These are phyloP conservation scores for Jatropha curcas DNA, from an alignment of 345 rosid species.

Conservation along the genomic window DNA sequence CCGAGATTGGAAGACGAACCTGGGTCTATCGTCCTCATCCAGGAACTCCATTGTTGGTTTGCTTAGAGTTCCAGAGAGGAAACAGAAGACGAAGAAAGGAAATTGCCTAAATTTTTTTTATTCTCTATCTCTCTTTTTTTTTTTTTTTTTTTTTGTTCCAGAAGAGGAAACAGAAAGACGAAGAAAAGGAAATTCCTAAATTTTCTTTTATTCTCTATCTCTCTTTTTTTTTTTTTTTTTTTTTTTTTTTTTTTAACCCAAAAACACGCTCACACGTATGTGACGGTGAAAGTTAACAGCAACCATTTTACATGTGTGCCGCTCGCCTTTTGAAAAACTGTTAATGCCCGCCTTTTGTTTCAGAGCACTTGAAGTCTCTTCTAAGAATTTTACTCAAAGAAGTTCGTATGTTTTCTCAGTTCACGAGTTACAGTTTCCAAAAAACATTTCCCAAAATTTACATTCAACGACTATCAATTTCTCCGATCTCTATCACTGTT, in stretches of 20 bases:
- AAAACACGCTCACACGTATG: no score
- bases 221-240: no score
- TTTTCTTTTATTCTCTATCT: no score
- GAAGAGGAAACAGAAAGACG: no score
- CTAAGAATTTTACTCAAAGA: conserved; percentile 14
- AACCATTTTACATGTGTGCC: neutral
- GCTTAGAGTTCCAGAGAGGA: neutral
- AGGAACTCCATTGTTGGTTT: conserved; percentile 66
- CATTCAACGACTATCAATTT: conserved; percentile 37
- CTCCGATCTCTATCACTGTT: conserved; percentile 32
- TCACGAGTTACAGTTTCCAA: conserved; percentile 18
- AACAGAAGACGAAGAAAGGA: neutral
- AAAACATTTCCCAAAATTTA: conserved; percentile 21
- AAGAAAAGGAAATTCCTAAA: no score
- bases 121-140: no score
- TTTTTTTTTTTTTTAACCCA: no score
- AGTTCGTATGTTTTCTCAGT: conserved; percentile 18
- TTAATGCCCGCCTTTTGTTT: conserved; percentile 38
- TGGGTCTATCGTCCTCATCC: conserved; percentile 84
- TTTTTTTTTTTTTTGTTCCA: no score
- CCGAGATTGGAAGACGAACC: conserved; percentile 75
- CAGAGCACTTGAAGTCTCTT: conserved; percentile 18
- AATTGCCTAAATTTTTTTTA: no score
- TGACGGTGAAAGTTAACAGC: neutral
- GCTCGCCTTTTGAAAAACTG: conserved; percentile 2